Base-by-base conservation (phyloP, 2,329 filamentous ascomycete genomes). In the Pyricularia pennisetigena region DNA sequence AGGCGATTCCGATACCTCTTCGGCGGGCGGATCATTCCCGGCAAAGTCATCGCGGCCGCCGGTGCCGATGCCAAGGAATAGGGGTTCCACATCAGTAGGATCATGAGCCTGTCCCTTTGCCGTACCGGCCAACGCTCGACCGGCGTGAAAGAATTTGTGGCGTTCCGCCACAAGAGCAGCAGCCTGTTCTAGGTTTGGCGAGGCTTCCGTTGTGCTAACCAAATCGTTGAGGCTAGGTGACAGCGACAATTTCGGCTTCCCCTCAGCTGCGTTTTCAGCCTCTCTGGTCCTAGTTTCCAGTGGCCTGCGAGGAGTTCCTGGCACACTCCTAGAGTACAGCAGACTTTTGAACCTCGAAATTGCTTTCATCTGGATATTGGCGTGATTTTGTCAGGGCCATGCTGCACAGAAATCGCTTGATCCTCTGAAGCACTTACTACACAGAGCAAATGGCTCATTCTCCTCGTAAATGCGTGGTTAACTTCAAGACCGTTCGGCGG, bases 401-500 rank as follows among this genome's bases (percentile, higher is more conserved):
- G 41, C 41, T 49, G 41, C 16, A 49, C 16, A n/a, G 41, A 49
- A 49, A 49, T 8, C 41, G n/a, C 41, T 49, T n/a, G 7, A n/a
- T 20, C 7, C 10, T 20, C 12, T 4, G n/a, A 12, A 8, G n/a
- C n/a, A 77, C 81, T 74, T 83, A 93, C 90, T 72, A 98, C 92
- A 67, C 89, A 92, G 69, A 98, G 82, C 2, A 98, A 83, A 75
- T 95, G 90, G 69, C 89, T 89, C 85, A 98, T 93, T 74, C 93
- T 96, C 28, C 87, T 87, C 2, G 95, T 98, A 71, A 98, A 96
- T 16, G 95, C 95, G 71, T 90, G 88, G 73, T 93, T 93, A 75
- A 97, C 86, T 79, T 99, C 95, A 68, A 94, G 88, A 72, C 95
- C 91, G 69, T 94, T 98, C 0, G 94, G 94, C 5, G 89, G 86